Evolutionary conservation across 129 eudicot genomes (phyloP), one percentile per base, ranked within the genome.

Genomic region (Centella asiatica): DNA sequence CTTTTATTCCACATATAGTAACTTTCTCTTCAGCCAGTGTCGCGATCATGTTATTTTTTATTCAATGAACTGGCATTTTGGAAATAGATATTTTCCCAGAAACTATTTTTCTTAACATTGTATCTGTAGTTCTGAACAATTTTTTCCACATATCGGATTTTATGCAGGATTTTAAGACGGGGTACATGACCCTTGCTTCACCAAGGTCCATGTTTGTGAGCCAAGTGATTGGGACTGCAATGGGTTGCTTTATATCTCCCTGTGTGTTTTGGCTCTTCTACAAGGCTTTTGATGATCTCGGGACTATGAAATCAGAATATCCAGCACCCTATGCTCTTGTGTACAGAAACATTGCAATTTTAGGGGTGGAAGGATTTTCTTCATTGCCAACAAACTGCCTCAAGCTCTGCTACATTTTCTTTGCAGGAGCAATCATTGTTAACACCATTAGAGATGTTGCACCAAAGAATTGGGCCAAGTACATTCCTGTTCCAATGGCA

Each of bases 161-260:
- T 5, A 6, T 50, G 59, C 62, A 56, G 62, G 62, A 56, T 56
- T 56, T 56, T 7, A 56, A 32, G 62, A 56, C 62, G 32, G 62
- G 62, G 22, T 56, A 56, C 44, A 2, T 56, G 44, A 56, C 62
- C 26, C 62, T 56, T 31, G 62, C 62, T 56, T 56, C 62, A 31
- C 62, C 62, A 31, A 31, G 62, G 27, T 56, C 62, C 42, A 56
- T 56, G 62, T 56, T 56, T 56, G 62, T 56, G 27, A 56, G 62
- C 62, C 62, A 56, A 56, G 27, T 58, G 27, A 58, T 34, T 11
- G 63, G 63, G 1, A 58, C 63, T 34, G 31, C 63, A 34, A 58
- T 58, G 63, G 63, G 63, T 1, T 58, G 63, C 34, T 45, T 58
- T 5, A 58, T 58, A 5, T 58, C 63, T 34, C 63, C 63, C 3